phyloP scores from a whole-genome alignment of 2,329 filamentous ascomycete genomes.

The Ustilaginoidea virens region DNA sequence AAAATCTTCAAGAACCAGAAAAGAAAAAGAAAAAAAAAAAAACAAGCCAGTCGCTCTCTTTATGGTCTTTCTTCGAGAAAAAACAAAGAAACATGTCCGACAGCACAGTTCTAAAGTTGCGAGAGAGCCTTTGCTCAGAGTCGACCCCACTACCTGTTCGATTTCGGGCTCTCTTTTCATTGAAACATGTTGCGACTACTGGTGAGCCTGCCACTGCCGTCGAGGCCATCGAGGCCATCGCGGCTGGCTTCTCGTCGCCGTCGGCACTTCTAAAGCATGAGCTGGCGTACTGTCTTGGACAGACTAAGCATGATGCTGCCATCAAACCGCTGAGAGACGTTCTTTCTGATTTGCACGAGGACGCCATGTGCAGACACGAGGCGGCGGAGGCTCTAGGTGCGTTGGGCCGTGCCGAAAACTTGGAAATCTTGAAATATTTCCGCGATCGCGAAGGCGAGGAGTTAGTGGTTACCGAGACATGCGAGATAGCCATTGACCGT shows the following conservation, averaged over 20 bases:
- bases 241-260: conserved; percentile 67
- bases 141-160: conserved; percentile 68
- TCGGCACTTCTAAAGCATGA: conserved; percentile 93
- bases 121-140: conserved; percentile 68
- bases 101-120: conserved; percentile 44
- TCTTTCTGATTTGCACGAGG: conserved; percentile 64
- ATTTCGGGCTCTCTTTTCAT: conserved; percentile 92
- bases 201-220: conserved; percentile 39
- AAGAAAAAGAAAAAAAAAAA: not conserved
- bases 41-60: not conserved
- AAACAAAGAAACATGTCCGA: conserved; percentile 12
- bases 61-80: no score
- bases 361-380: conserved; percentile 92
- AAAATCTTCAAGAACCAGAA: not conserved
- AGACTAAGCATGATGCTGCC: conserved; percentile 65
- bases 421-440: conserved; percentile 58
- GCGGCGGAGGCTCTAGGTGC: conserved; percentile 90
- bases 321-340: conserved; percentile 58
- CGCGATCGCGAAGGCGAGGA: conserved; percentile 63
- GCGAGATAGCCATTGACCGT: conserved; percentile 87
- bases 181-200: conserved; percentile 78
- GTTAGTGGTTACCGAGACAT: conserved; percentile 81
- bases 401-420: conserved; percentile 56
- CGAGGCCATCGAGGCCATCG: conserved; percentile 62
- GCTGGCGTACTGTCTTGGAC: conserved; percentile 89